Conservation (phyloP, 306 rosid species). For the Cucumis hystrix region DNA sequence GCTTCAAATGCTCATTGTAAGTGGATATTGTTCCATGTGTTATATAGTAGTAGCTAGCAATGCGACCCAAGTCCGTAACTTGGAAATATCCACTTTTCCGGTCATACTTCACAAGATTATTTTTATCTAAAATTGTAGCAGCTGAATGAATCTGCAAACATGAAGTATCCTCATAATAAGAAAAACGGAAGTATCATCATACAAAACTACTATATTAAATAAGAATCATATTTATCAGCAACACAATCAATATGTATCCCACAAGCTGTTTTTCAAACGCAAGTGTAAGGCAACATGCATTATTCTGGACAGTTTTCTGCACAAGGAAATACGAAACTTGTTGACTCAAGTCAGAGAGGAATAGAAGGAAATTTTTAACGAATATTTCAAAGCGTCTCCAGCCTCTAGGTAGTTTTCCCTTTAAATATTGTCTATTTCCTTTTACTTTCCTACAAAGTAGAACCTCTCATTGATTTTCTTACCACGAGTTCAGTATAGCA, state of each 20-base stretch:
- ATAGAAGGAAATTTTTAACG: background rate
- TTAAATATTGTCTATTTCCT: background rate
- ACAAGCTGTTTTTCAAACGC: background rate
- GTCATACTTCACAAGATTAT: slow-evolving; percentile 83
- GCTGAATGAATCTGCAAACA: slow-evolving; percentile 79
- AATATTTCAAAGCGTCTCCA: background rate
- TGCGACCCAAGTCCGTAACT: slow-evolving; percentile 95
- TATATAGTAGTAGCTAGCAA: slow-evolving; percentile 89
- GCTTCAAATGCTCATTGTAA: slow-evolving; percentile 89
- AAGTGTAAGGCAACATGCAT: background rate
- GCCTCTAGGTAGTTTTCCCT: background rate
- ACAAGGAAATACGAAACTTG: background rate
- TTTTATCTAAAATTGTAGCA: slow-evolving; percentile 69
- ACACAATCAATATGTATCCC: background rate
- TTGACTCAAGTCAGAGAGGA: background rate
- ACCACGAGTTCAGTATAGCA: background rate
- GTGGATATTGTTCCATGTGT: slow-evolving; percentile 91
- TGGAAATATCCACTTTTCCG: slow-evolving; percentile 94
- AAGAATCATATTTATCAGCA: background rate
- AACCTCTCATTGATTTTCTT: background rate
- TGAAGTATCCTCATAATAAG: background rate
- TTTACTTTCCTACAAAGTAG: background rate
- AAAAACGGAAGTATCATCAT: background rate
- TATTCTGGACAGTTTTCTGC: background rate
- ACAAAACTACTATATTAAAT: background rate